Evolutionary conservation across 352 stramenopile genomes (phyloP), one percentile per base, ranked within the genome.

Genomic region (Pilasporangium apinafurcum): DNA sequence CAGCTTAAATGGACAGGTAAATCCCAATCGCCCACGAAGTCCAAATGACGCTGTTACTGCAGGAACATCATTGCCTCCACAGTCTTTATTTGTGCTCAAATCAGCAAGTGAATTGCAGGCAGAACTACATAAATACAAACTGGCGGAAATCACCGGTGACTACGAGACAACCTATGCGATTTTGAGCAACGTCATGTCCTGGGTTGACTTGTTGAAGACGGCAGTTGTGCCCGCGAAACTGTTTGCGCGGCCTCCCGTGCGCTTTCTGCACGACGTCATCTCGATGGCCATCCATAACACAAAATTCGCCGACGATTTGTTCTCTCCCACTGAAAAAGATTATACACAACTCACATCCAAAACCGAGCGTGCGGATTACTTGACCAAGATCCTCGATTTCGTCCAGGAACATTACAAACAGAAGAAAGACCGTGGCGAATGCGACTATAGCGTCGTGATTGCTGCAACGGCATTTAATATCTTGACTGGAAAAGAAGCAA

Each of bases 251-350:
- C 81, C 78, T n/a, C 78, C 81, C 0, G 73, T 93, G 37, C 74
- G 81, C 10, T 93, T 93, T 32, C 40, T 93, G 1, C 81, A 91
- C 41, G 81, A 93, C 43, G 46, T 91, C 16, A 79, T 90, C 37
- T 87, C 76, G 1, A 53, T 70, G 4, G 65, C 87, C 13, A 83
- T 86, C 35, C 42, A 57, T 29, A 89, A 76, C 55, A 93, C 81
- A 17, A 69, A 64, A 0, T 93, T 65, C n/a, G 68, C 58, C 0
- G 48, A 59, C 10, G 56, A 68, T 24, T 45, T 82, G 17, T 80
- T 82, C 30, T 69, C 56, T 1, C 45, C 54, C 0, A 51, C 53
- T 9, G 78, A 93, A 32, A 62, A 53, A 2, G 74, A 91, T 48
- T 93, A 90, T 51, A 44, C 48, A 3, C 68, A 86, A 30, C 59